A percentile compares a stretch with the other conserved stretches of the same genome.
Conservation (phyloP, 75 land plant species). For the Picea sitchensis region DNA sequence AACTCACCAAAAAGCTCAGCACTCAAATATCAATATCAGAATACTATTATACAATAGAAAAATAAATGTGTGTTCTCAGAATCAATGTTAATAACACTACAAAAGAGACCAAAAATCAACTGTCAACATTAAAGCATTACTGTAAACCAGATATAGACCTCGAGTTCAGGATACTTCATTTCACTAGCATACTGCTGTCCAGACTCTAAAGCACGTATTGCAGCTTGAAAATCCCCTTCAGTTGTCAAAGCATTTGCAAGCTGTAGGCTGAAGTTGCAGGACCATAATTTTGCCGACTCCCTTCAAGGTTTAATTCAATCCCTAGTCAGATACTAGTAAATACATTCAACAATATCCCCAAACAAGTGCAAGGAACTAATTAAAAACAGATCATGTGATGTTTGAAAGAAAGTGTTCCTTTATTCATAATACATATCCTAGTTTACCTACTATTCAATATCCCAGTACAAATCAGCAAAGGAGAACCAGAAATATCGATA, state of each 20-base stretch:
- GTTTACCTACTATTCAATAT: no score
- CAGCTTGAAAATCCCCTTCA: constrained; percentile 75
- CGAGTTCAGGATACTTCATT: constrained; percentile 51
- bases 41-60: neutral
- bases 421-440: no score
- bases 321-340: neutral
- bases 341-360: no score
- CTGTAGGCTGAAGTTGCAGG: constrained; percentile 89
- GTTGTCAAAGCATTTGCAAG: constrained; percentile 79
- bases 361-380: no score
- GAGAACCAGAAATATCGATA: neutral
- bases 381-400: no score
- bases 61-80: neutral
- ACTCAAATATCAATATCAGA: no score
- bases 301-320: constrained; percentile 18
- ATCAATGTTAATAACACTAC: neutral
- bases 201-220: constrained; percentile 50
- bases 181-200: constrained; percentile 57
- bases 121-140: neutral
- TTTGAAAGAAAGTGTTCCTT: no score
- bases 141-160: constrained; percentile 34
- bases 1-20: no score
- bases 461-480: neutral
- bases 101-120: neutral
- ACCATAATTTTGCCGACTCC: constrained; percentile 69